Conservation (phyloP, 495 filamentous ascomycete species). For the Bacidia rubella region DNA sequence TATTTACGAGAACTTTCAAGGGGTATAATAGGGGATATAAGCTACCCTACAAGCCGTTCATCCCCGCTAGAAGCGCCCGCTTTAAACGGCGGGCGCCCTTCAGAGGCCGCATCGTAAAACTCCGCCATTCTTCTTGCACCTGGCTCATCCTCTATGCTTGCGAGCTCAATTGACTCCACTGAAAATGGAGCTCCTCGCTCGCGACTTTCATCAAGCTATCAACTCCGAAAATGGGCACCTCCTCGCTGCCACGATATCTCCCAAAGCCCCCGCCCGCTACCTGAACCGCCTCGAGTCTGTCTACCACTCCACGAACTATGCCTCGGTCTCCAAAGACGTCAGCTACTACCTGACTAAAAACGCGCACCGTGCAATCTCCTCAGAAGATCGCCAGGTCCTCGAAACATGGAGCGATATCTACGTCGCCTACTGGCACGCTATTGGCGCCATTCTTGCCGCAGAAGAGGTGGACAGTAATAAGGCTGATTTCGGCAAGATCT, state of each 20-base stretch:
- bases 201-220: conserved; percentile 48
- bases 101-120: too few species aligned
- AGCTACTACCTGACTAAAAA: conserved; percentile 45
- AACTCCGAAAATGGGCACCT: conserved; percentile 41
- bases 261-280: conserved; percentile 42
- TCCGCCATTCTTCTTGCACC: too few species aligned
- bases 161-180: too few species aligned
- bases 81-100: too few species aligned
- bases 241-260: conserved; percentile 57
- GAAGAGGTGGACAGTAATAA: conserved; percentile 26
- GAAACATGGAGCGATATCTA: conserved; percentile 75
- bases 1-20: too few species aligned
- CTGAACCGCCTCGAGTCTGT: conserved; percentile 46
- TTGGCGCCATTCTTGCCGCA: conserved; percentile 49
- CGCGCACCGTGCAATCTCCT: conserved; percentile 29
- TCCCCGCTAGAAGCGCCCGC: too few species aligned
- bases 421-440: conserved; percentile 65
- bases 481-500: conserved; percentile 51
- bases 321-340: conserved; percentile 41
- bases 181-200: conserved; percentile 48
- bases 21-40: too few species aligned
- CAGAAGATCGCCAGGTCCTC: conserved; percentile 48
- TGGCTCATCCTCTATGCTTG: too few species aligned
- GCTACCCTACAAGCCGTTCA: too few species aligned
- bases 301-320: conserved; percentile 47